Base-by-base conservation (phyloP, 805 yeast species). In the Millerago galiae region DNA sequence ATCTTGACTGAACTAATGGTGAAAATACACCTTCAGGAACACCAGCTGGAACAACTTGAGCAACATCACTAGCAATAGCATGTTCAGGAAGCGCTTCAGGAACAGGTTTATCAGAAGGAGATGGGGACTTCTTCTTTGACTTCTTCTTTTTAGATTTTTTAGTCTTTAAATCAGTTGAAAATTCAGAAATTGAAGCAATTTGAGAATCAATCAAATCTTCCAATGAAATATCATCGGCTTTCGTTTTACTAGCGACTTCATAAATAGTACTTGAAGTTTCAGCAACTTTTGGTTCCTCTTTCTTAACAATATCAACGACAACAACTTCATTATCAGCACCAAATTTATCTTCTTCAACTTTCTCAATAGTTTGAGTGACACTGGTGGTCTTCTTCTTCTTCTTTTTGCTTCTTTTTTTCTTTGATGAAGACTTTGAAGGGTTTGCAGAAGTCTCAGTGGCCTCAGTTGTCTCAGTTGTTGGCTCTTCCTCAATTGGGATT, bases 31-130 rank as follows among this genome's bases (percentile, higher is more conserved):
- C 74, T 42, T 70, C 73, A 36, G 67, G 60, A 34, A 67, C 68
- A 29, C 72, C 70, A 5, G 75, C 75, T 13, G 75, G 75, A 6
- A 70, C 69, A 8, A 63, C 62, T 37, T 56, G 61, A 16, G 53
- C 50, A 4, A 71, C 53, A 44, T 71, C 75, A 21, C 55, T 52
- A 17, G 66, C 71, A 37, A 61, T 53, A 16, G 65, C 62, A 16
- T 62, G 54, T 25, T 56, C 66, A 2, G 73, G 71, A 27, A 54
- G 21, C 2, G 45, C 44, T 12, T 43, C 34, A 33, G 48, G 47
- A 13, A 27, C 6, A 5, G 21, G 25, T 12, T n/a, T 14, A 31
- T 9, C 35, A 14, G 24, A 21, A 14, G 30, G 37, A 2, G 41
- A 33, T 29, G 43, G 16, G 16, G 28, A 14, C 24, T 31, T 36